Base-by-base conservation (phyloP, 2,329 filamentous ascomycete species). In the Diaporthe vexans region DNA sequence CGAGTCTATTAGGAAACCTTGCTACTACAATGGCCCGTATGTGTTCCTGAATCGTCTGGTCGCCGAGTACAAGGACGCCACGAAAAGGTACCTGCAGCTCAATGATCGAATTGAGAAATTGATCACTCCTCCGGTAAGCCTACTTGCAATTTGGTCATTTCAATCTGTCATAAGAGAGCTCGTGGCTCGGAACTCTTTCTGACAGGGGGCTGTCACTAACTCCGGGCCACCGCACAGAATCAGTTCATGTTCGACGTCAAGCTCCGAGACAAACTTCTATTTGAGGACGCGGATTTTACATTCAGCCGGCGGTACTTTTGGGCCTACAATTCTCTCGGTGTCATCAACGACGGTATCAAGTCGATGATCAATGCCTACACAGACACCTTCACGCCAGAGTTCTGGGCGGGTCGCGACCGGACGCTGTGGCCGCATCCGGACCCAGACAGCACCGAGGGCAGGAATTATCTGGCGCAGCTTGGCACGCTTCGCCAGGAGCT, bases 241-340 rank as follows among this genome's bases (percentile, higher is more conserved):
- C 84, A 89, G 40, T 91, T 91, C 79, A 89, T 92, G 81, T 92
- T 92, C 77, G 84, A 91, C 75, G 83, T 84, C 52, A 83, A 85
- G 26, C 81, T 91, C 7, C 85, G 90, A 17, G 89, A 91, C 80
- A 87, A 87, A 76, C 84, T 91, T 0, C 84, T 92, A 1, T 92
- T 92, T 77, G 90, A 92, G 79, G 90, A 92, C 78, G 84, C 86
- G 70, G 81, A 89, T 72, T 91, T 91, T 77, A 91, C 90, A 1
- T 91, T 90, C 81, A 90, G 89, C 21, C 84, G 89, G 0, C 86
- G 90, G 21, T 91, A 92, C 78, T 92, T 91, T 78, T 92, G 90
- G 87, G 89, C 89, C 0, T 91, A 88, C 77, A 90, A 91, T 80
- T 90, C 89, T 4, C 85, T 91, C 4, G 89, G 88, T 48, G 88